Base-by-base conservation (phyloP, 2,329 filamentous ascomycete genomes). In the Chaetoscypha palmicola region DNA sequence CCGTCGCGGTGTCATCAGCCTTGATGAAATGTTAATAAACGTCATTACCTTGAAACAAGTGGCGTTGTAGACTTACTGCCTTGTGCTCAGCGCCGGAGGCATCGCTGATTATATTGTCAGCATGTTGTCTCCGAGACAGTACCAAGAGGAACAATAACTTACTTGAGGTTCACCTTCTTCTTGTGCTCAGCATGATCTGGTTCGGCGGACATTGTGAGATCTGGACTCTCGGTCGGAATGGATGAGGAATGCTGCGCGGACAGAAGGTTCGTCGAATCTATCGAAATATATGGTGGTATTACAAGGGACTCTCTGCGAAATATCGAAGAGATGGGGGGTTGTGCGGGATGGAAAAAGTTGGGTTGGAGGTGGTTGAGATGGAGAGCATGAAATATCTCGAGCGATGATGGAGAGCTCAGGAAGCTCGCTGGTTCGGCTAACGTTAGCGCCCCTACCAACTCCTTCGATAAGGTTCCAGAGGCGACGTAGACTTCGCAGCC, bases 1-100 rank as follows among this genome's bases (percentile, higher is more conserved):
- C 92, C 35, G 92, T 98, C 41, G 92, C 81, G 51, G 83, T 88
- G 64, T 95, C 92, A 66, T 96, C 86, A 61, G 88, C 82, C 82
- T 94, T 61, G 47, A 52, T 34, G 22, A 32, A 23, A 48, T 47
- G 63, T 72, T 57, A 67, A 63, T 58, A 55, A 58, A 32, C 9
- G 32, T 45, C 38, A 47, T 48, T 45, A 41, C 45, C 51, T 43
- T 54, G 56, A 28, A 51, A 53, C 49, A 56, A 51, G 51, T 58
- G 53, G 45, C 45, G 41, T 43, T 45, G 38, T 28, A 38, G 43
- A 61, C 78, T 64, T 76, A 94, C 87, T 55, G 86, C 77, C 73
- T 86, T 92, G 69, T 81, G 77, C 66, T 94, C 88, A 52, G 86
- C 83, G 65, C 90, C 90, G 49, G 90, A 95, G 64, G 86, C 74